phyloP scores from a whole-genome alignment of 108 stramenopile genomes.

The Conticribra guillardii region DNA sequence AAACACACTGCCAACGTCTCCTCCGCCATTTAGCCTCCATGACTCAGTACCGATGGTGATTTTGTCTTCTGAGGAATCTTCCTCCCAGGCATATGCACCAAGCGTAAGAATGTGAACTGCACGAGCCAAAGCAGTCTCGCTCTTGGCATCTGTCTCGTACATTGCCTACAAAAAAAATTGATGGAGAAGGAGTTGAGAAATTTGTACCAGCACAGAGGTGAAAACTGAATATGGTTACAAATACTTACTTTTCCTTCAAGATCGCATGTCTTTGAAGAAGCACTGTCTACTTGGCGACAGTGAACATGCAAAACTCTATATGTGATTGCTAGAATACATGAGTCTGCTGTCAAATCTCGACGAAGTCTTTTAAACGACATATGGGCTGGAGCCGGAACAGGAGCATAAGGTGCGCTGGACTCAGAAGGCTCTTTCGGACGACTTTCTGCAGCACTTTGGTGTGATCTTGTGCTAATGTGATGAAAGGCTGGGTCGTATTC shows the following conservation, averaged over 20 bases:
- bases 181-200: too few relatives aligned
- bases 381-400: constrained; percentile 59
- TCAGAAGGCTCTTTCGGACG: constrained; percentile 57
- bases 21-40: constrained; percentile 66
- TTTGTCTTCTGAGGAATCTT: constrained; percentile 16
- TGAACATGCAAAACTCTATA: constrained; percentile 82
- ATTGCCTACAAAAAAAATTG: constrained; percentile 28
- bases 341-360: constrained; percentile 75
- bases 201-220: too few relatives aligned
- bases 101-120: constrained; percentile 82
- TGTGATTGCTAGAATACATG: constrained; percentile 58
- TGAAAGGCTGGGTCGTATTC: constrained; percentile 86
- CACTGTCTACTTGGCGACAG: constrained; percentile 44
- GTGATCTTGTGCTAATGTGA: constrained; percentile 66
- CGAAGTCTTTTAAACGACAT: constrained; percentile 61
- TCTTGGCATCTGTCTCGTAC: constrained; percentile 67
- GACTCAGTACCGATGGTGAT: constrained; percentile 51
- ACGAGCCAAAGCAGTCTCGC: constrained; percentile 80
- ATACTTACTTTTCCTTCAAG: neutral
- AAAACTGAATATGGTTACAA: too few relatives aligned
- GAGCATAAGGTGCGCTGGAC: constrained; percentile 60
- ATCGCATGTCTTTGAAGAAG: too few relatives aligned
- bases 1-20: constrained; percentile 73
- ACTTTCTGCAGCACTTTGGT: constrained; percentile 77
- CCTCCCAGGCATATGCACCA: constrained; percentile 80